These are phyloP conservation scores for Coemansia sp. DNA, from an alignment of 192 early-diverging fungal species.

Conservation along the genomic window DNA sequence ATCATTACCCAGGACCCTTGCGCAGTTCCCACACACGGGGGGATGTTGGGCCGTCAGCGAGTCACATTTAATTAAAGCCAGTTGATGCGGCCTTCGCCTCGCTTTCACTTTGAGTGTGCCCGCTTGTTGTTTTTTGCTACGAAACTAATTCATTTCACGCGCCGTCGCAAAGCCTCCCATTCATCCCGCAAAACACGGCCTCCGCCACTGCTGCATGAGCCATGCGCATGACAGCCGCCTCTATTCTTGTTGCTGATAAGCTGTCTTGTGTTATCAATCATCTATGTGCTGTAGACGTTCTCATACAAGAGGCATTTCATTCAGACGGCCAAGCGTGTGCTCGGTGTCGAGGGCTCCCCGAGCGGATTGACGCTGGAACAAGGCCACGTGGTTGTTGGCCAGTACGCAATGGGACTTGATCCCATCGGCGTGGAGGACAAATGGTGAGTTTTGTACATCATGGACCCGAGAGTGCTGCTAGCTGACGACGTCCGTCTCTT, in stretches of 20 bases:
- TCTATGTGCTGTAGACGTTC: constrained; percentile 70
- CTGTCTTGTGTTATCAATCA: neutral
- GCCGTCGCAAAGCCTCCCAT: neutral
- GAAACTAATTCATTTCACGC: neutral
- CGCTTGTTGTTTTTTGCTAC: neutral
- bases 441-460: constrained; percentile 9
- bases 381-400: constrained; percentile 79
- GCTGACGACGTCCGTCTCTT: neutral
- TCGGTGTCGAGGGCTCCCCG: constrained; percentile 84
- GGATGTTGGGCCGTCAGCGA: neutral
- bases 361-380: constrained; percentile 79
- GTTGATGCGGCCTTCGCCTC: constrained; percentile 14
- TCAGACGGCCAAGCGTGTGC: constrained; percentile 81
- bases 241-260: neutral
- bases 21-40: constrained; percentile 9
- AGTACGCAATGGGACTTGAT: constrained; percentile 96
- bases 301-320: constrained; percentile 91
- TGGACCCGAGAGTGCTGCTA: neutral
- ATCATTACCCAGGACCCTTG: neutral
- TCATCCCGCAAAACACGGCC: neutral
- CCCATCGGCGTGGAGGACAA: constrained; percentile 70
- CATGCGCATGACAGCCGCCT: neutral
- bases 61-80: constrained; percentile 29
- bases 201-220: neutral
- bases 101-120: neutral